Evolutionary conservation across 139 green algal genomes (phyloP).

Genomic region (Haematococcus sp.): DNA sequence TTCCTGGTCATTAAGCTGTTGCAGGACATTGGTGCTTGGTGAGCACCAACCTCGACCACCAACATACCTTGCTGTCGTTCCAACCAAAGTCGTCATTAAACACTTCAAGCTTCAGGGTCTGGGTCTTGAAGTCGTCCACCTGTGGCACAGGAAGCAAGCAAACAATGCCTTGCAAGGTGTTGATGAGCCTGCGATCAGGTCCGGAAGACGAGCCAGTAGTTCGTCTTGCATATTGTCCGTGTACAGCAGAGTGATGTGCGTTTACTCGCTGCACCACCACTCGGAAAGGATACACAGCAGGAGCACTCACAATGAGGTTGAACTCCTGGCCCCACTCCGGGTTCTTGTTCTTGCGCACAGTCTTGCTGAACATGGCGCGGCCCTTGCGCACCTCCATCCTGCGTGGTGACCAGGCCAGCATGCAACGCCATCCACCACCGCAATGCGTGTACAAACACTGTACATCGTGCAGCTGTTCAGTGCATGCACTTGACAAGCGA

Average conservation of each 20-base stretch:
- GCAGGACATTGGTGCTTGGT: too few relatives aligned
- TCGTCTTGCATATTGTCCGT: not conserved
- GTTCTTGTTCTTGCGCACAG: constrained; percentile 28
- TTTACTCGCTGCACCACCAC: too few relatives aligned
- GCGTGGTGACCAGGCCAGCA: not conserved
- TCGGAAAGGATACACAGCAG: too few relatives aligned
- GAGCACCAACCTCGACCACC: too few relatives aligned
- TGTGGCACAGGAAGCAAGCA: constrained; percentile 5
- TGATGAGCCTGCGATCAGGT: not conserved
- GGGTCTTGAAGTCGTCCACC: constrained; percentile 57
- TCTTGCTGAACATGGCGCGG: constrained; percentile 36
- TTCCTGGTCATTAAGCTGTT: too few relatives aligned
- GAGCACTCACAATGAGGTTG: constrained; percentile 45
- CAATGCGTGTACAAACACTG: too few relatives aligned
- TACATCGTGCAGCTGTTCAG: too few relatives aligned
- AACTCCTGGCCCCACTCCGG: constrained; percentile 62
- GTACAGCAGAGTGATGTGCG: not conserved
- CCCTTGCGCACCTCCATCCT: constrained; percentile 38
- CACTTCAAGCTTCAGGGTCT: constrained; percentile 51
- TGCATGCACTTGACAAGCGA: too few relatives aligned
- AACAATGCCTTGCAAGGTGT: not conserved
- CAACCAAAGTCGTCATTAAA: constrained; percentile 27
- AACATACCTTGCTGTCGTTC: constrained; percentile 22
- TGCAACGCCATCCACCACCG: too few relatives aligned
- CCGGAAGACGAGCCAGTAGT: too few relatives aligned